Percentiles rank a stretch among this genome's conserved stretches.
Conservation (phyloP, 179 eudicot species). For the Beta macrorhiza region DNA sequence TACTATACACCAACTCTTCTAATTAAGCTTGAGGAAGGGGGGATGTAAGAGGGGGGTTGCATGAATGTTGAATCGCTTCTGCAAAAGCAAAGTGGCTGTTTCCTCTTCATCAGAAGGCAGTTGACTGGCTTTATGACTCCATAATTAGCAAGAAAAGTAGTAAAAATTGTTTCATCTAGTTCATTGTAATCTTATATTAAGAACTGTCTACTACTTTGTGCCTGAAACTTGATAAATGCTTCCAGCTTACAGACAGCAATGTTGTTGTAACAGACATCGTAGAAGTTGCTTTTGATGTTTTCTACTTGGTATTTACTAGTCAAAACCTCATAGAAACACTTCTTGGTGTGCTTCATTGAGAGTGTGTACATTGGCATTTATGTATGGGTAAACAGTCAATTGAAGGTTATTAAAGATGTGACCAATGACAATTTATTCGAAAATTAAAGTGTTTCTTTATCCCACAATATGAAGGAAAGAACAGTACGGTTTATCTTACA, state of each 20-base stretch:
- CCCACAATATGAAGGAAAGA: background rate
- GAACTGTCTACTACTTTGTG: background rate
- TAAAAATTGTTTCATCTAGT: background rate
- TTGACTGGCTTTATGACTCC: background rate
- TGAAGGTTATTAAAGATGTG: constrained; percentile 5
- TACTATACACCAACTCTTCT: background rate
- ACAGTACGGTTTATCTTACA: background rate
- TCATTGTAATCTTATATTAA: background rate
- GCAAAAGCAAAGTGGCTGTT: background rate
- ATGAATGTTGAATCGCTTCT: background rate
- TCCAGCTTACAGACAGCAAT: constrained; percentile 6
- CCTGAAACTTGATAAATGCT: background rate
- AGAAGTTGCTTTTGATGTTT: constrained; percentile 7
- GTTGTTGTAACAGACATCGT: background rate
- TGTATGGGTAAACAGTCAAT: background rate
- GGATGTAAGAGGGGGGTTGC: background rate
- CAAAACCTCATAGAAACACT: background rate
- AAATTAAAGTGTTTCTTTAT: background rate
- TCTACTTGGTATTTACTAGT: background rate
- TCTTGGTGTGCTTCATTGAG: background rate
- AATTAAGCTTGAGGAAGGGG: background rate
- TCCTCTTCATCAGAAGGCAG: background rate
- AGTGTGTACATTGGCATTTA: background rate
- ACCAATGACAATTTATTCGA: background rate
- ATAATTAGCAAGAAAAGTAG: background rate